Conservation (phyloP, 2,329 filamentous ascomycete species). For the Botryotinia narcissicola region DNA sequence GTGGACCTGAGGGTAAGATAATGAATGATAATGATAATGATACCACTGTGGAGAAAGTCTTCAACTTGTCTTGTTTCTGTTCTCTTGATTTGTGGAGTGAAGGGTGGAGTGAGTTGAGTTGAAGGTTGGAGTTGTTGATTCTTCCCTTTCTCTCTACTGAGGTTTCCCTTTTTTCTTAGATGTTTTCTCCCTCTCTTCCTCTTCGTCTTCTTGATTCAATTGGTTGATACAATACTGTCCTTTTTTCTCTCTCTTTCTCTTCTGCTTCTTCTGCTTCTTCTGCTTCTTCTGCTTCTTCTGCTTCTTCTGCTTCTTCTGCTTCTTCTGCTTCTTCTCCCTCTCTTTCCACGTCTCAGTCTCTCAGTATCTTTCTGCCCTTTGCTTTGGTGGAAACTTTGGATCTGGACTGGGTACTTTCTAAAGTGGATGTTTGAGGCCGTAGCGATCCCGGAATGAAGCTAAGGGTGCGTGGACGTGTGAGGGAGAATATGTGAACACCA, state of each 20-base stretch:
- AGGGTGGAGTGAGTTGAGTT: neutral
- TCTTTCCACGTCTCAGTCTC: neutral
- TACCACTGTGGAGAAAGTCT: neutral
- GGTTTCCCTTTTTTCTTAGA: neutral
- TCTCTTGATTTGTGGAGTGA: slow-evolving; percentile 1
- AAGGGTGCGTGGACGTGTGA: neutral
- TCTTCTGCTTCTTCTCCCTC: neutral
- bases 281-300: no score
- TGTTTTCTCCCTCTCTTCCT: neutral
- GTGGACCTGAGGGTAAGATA: neutral
- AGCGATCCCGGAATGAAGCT: slow-evolving; percentile 6
- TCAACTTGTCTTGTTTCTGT: slow-evolving; percentile 1
- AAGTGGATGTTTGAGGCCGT: slow-evolving; percentile 9
- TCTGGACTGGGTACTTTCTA: neutral
- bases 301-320: no score
- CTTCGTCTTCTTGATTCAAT: neutral
- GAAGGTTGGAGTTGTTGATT: neutral
- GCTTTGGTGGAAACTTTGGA: neutral
- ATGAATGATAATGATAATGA: neutral
- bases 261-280: neutral
- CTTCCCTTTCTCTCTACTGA: neutral
- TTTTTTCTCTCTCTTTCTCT: neutral
- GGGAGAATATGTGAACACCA: neutral
- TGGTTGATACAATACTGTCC: no score
- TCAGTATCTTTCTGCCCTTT: neutral